Evolutionary conservation across 495 filamentous ascomycete species (phyloP).

Genomic region (Melanomma pulvis-pyrius): DNA sequence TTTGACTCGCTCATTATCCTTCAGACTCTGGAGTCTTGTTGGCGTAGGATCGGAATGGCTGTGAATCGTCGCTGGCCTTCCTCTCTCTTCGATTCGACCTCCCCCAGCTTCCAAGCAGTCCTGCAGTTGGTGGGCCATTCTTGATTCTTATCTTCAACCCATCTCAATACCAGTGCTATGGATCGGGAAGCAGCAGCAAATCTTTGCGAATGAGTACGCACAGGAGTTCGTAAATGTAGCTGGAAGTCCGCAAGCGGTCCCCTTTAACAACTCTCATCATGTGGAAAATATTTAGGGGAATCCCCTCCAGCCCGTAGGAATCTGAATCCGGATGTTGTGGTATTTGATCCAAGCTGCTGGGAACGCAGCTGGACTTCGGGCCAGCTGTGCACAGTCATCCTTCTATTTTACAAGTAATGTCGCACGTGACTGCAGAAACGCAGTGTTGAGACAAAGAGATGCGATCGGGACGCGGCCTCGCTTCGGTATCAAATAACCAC

Average conservation of each 20-base stretch:
- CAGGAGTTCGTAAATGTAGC: not conserved
- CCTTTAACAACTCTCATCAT: not conserved
- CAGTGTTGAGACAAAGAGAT: slow-evolving; percentile 4
- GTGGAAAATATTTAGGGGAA: not conserved
- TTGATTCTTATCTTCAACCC: not conserved
- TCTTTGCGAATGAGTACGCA: not conserved
- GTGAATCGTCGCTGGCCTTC: not conserved
- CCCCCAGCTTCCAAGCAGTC: not conserved
- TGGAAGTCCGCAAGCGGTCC: not conserved
- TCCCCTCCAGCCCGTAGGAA: not conserved
- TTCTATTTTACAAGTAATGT: not conserved
- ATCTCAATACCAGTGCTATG: not conserved
- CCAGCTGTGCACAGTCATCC: not conserved
- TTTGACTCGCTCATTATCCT: not conserved
- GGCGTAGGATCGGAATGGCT: not conserved
- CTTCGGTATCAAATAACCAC: too few species aligned
- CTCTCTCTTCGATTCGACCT: not conserved
- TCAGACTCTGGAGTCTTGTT: not conserved
- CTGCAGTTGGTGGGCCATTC: not conserved
- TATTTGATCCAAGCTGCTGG: not conserved
- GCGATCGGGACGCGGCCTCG: not conserved
- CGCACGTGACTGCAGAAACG: not conserved
- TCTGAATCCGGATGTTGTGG: not conserved
- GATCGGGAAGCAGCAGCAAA: not conserved
- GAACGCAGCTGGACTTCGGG: not conserved